Conservation (phyloP, 352 stramenopile genomes). For the Blastocystis sp. region DNA sequence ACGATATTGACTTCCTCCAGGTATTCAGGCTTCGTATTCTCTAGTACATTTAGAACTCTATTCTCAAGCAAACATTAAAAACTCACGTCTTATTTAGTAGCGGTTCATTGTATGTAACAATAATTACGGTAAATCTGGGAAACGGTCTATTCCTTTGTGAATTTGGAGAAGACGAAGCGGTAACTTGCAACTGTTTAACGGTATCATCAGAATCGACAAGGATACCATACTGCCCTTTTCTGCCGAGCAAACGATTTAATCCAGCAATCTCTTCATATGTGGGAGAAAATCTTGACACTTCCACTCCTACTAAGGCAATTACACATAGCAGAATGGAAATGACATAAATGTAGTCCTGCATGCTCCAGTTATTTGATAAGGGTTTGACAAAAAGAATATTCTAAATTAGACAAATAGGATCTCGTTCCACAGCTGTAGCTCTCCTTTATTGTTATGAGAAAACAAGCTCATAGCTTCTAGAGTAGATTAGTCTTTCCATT, state of each 20-base stretch:
- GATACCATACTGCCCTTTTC: conserved; percentile 8
- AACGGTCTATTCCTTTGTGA: background rate
- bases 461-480: no score
- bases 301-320: background rate
- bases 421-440: no score
- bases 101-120: conserved; percentile 30
- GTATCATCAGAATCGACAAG: background rate
- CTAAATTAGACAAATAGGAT: no score
- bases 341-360: background rate
- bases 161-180: background rate
- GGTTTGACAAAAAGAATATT: no score
- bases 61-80: background rate
- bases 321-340: background rate
- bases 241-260: background rate
- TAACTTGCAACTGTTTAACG: background rate
- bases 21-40: conserved; percentile 43
- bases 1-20: background rate
- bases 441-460: no score
- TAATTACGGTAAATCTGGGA: conserved; percentile 3
- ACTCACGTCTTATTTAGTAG: conserved; percentile 20
- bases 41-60: background rate
- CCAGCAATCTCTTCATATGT: background rate
- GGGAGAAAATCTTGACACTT: background rate
- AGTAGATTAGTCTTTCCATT: no score
- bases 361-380: background rate